phyloP scores from a whole-genome alignment of 2,329 filamentous ascomycete genomes.

The Penicillium oxalicum region DNA sequence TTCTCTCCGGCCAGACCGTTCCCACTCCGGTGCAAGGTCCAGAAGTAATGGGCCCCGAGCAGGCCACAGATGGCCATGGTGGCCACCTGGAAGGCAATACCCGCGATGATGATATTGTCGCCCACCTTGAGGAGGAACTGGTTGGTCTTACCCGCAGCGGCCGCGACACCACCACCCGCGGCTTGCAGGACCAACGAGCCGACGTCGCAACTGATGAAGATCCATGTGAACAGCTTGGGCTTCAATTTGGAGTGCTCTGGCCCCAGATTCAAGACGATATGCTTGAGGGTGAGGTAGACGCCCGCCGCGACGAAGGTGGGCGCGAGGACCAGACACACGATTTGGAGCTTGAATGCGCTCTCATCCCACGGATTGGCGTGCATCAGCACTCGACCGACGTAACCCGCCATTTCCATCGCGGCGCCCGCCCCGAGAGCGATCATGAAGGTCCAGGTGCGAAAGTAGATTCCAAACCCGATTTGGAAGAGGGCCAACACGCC shows the following conservation, averaged over 20 bases:
- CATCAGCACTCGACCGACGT: conserved; percentile 51
- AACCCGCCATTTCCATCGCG: conserved; percentile 50
- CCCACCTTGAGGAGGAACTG: conserved; percentile 41
- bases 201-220: conserved; percentile 57
- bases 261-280: conserved; percentile 53
- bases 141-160: conserved; percentile 41
- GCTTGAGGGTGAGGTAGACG: conserved; percentile 53
- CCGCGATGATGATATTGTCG: conserved; percentile 53
- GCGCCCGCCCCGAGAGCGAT: conserved; percentile 46
- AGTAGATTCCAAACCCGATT: conserved; percentile 44
- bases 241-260: conserved; percentile 43
- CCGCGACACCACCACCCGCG: conserved; percentile 53
- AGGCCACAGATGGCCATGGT: conserved; percentile 40
- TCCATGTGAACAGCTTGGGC: conserved; percentile 50
- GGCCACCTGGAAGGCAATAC: conserved; percentile 53
- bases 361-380: conserved; percentile 48
- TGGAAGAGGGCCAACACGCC: conserved; percentile 46
- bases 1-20: conserved; percentile 24
- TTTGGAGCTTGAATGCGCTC: conserved; percentile 48
- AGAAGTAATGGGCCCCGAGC: conserved; percentile 43
- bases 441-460: conserved; percentile 53
- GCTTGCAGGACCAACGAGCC: conserved; percentile 56
- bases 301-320: conserved; percentile 52
- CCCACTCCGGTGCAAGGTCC: conserved; percentile 27
- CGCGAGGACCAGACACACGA: conserved; percentile 52